These are phyloP conservation scores for Acacia crassicarpa DNA, from an alignment of 306 rosid genomes.

Conservation along the genomic window DNA sequence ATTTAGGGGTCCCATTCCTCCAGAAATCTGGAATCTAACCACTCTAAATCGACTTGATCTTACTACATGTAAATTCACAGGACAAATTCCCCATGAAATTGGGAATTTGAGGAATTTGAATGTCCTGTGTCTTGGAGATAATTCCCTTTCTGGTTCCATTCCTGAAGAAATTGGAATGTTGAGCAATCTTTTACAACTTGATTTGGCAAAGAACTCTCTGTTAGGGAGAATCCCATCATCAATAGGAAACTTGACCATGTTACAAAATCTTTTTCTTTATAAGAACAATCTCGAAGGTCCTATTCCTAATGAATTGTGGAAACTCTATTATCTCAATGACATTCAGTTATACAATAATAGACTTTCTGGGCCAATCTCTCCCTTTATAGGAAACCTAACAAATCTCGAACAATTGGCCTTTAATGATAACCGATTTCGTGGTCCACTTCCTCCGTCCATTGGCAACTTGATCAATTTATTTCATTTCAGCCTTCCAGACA, in stretches of 20 bases:
- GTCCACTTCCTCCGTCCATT: background rate
- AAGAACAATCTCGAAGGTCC: background rate
- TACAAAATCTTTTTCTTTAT: background rate
- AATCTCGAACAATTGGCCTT: background rate
- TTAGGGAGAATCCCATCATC: background rate
- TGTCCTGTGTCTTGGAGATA: background rate
- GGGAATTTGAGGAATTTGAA: background rate
- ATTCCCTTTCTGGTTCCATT: background rate
- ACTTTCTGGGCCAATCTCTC: background rate
- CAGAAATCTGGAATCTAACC: background rate
- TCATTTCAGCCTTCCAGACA: background rate
- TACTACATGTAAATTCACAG: background rate
- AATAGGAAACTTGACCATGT: conserved; percentile 22
- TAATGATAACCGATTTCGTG: background rate
- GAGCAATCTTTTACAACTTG: background rate
- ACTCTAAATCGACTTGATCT: background rate
- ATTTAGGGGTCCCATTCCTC: background rate
- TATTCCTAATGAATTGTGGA: background rate
- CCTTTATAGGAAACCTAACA: background rate
- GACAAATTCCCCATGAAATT: background rate
- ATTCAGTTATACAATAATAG: accelerated
- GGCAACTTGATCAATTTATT: background rate
- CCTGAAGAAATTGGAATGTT: background rate
- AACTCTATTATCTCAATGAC: background rate
- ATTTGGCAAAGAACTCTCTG: background rate